phyloP scores from a whole-genome alignment of 2,329 filamentous ascomycete species.

The Calonectria naviculata region DNA sequence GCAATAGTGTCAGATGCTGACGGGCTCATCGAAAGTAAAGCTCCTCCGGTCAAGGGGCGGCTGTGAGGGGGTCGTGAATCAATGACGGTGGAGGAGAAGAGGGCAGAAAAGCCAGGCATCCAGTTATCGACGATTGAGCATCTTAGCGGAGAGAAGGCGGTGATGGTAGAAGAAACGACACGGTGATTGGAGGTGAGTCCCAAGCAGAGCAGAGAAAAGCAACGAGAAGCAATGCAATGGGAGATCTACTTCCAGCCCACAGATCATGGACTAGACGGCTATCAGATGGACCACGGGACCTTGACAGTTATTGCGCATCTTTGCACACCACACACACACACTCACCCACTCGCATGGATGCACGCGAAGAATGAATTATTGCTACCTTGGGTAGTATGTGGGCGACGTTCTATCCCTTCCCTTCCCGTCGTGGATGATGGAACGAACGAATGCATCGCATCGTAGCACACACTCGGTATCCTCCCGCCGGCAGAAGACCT shows the following conservation, averaged over 20 bases:
- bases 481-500: conserved; percentile 7
- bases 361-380: background rate
- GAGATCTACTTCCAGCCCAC: background rate
- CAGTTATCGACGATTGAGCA: background rate
- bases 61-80: background rate
- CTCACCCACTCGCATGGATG: background rate
- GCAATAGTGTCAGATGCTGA: conserved; percentile 15
- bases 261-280: background rate
- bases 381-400: background rate
- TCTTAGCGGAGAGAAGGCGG: background rate
- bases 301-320: background rate
- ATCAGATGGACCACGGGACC: background rate
- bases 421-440: background rate
- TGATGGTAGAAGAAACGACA: background rate
- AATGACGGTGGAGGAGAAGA: background rate
- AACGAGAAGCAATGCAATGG: conserved; percentile 8
- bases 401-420: background rate
- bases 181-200: background rate
- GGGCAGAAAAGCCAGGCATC: background rate
- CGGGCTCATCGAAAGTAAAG: background rate
- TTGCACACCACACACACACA: background rate
- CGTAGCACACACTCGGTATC: conserved; percentile 7
- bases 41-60: background rate
- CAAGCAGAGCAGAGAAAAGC: conserved; percentile 3
- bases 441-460: conserved; percentile 4